A percentile compares a stretch with the other conserved stretches of the same genome.
These are phyloP conservation scores for Rubroboletus pulcherrimus DNA, from an alignment of 768 basidiomycete species.

Conservation along the genomic window DNA sequence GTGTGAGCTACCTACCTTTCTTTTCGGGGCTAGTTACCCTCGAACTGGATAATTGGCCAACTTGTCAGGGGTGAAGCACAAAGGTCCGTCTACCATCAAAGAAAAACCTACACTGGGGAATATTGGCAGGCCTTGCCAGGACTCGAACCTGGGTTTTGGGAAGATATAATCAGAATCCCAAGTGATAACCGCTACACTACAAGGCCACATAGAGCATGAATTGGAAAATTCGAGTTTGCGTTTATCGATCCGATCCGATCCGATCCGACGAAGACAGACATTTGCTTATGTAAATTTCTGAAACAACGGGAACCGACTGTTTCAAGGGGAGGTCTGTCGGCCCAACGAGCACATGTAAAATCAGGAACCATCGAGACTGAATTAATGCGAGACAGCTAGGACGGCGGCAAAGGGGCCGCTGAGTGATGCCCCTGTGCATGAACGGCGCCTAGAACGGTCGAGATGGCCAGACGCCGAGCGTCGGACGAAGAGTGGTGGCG, in stretches of 20 bases:
- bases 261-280: not conserved
- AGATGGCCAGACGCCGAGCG: not conserved
- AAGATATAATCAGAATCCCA: slow-evolving; percentile 35
- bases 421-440: no score
- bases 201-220: slow-evolving; percentile 6
- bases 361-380: no score
- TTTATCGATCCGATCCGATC: not conserved
- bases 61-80: not conserved
- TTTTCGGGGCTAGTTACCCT: not conserved
- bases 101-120: not conserved
- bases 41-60: not conserved
- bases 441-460: no score
- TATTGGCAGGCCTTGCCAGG: slow-evolving; percentile 23
- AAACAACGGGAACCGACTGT: not conserved
- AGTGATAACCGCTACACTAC: slow-evolving; percentile 42
- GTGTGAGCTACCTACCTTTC: not conserved
- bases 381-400: no score
- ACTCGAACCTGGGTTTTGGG: slow-evolving; percentile 32
- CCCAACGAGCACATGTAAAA: no score
- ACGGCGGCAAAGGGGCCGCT: no score
- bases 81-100: no score
- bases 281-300: not conserved
- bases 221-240: not conserved
- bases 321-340: not conserved
- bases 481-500: not conserved